Evolutionary conservation across 768 basidiomycete species (phyloP), one percentile per base, ranked within the genome.

Genomic region (Tricholoma sp.): DNA sequence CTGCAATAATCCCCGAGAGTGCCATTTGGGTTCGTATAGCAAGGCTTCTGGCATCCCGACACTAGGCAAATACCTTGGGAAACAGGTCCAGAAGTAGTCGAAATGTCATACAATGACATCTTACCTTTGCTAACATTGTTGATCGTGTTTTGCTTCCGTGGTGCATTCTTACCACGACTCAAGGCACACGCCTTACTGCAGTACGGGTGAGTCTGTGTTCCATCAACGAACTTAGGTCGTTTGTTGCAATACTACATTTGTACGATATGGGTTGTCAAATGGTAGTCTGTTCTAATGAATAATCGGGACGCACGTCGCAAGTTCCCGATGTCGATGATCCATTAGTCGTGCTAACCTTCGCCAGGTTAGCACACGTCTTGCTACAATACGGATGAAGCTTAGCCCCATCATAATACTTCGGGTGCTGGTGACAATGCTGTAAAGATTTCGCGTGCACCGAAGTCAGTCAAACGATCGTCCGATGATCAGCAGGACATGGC

Each of bases 141-240:
- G 32, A 45, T 58, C 24, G 19, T 35, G 22, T 32, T 35, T 5
- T 50, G 32, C 22, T 52, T 43, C 22, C 55, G 16, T 9, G 29
- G 54, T 11, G 49, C 2, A 24, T 45, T 39, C 52, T 57, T 59
- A 4, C 51, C 46, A n/a, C 19, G 37, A 31, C 37, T 58, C 7
- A 41, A 32, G 5, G 84, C 83, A 62, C 85, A 87, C 9, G 82
- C 77, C 63, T 83, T 86, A 64, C 83, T 72, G 63, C 85, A 87
- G 66, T 78, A 88, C 12, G 82, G 77, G 68, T 86, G 85, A 1
- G 76, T 79, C 52, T 77, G 78, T 8, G 75, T 77, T 14, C 82
- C 81, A 62, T 86, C 85, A 18, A 72, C 74, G 61, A 80, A 79
- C 62, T 84, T 86, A 39, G 85, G 83, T 39, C 82, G 78, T 58